Base-by-base conservation (phyloP, 139 green algal species). In the Micractinium conductrix region DNA sequence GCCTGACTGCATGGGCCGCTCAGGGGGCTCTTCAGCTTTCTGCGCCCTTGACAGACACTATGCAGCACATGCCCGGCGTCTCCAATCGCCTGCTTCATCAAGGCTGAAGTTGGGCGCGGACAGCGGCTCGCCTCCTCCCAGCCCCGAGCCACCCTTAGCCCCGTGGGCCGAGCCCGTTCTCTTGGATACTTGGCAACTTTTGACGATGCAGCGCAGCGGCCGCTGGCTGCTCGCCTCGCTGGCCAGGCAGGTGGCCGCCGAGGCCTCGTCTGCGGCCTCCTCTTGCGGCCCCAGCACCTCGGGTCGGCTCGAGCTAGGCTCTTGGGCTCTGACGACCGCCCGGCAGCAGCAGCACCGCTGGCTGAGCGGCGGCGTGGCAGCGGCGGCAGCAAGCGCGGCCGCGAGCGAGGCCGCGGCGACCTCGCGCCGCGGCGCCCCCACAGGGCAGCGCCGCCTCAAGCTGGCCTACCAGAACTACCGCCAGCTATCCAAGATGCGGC, bases 401-500 rank as follows among this genome's bases (percentile, higher is more conserved):
- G 53, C 75, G 42, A n/a, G n/a, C n/a, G 76, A 33, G 35, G 74
- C 58, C 19, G 58, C 70, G 9, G 70, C 42, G 10, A 48, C 43
- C 17, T 22, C 43, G 33, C 37, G 55, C 12, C 76, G 76, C 16
- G 76, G 53, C 16, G 58, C 58, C 14, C 76, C 76, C 53, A 73
- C 26, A 21, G 76, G 55, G 7, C 38, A 73, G 58, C 78, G 78
- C 30, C 44, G 44, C 30, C 60, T 83, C 60, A 44, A 48, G 9
- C 40, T 75, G 53, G 35, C 37, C 14, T 28, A 74, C 40, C 81
- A 88, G 1, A 84, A 97, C 79, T 95, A 95, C 82, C 96, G 97
- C 81, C 92, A 98, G 86, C 93, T 99, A 5, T 93, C 90, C 48
- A 99, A 99, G 89, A 87, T 92, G 73, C 92, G 90, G 53, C 93